Conservation (phyloP, 768 basidiomycete genomes). For the Russula olivacea region DNA sequence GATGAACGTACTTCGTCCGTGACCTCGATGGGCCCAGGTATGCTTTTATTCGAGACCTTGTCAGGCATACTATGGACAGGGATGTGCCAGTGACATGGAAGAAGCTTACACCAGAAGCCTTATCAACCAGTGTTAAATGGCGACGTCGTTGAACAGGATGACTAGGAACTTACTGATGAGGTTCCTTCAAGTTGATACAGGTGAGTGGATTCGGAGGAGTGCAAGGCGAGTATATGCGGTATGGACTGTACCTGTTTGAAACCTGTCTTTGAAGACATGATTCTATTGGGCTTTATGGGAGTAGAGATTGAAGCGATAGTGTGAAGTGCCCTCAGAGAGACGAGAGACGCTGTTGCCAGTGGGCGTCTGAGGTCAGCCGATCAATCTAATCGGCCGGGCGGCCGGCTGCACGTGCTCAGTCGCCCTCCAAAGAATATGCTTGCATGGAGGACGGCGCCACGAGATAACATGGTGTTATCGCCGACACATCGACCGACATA, state of each 20-base stretch:
- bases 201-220: conserved; percentile 12
- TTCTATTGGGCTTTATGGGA: conserved; percentile 16
- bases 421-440: too few species aligned
- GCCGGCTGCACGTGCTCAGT: too few species aligned
- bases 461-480: too few species aligned
- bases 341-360: too few species aligned
- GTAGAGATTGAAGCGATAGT: neutral
- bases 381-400: too few species aligned
- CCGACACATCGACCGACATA: too few species aligned
- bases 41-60: conserved; percentile 27
- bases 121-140: neutral
- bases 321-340: too few species aligned
- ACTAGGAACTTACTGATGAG: conserved; percentile 43
- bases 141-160: neutral
- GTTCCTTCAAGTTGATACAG: conserved; percentile 31
- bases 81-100: neutral
- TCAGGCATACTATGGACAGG: conserved; percentile 23
- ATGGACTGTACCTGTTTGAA: conserved; percentile 33
- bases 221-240: neutral
- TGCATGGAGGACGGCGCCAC: too few species aligned
- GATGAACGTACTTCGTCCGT: conserved; percentile 46
- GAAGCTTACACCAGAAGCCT: conserved; percentile 29
- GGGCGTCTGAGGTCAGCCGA: too few species aligned
- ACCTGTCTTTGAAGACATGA: conserved; percentile 29
- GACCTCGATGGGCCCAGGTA: conserved; percentile 54